Base-by-base conservation (phyloP, 805 yeast species). In the Candida ponderosae region DNA sequence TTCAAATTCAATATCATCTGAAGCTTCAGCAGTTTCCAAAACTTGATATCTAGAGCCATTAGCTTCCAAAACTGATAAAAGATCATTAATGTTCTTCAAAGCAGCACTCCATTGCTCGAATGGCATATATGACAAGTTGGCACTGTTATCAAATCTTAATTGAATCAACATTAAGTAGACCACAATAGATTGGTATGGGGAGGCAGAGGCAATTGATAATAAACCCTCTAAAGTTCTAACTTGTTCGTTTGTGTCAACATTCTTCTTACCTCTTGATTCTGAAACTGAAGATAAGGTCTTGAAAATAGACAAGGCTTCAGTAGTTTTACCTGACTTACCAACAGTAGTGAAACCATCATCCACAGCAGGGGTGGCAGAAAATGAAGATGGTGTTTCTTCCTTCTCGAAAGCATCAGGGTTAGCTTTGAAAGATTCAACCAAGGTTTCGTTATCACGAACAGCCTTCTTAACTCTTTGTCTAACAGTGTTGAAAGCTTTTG, bases 241-340 rank as follows among this genome's bases (percentile, higher is more conserved):
- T 62, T 90, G 95, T 60, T 85, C 95, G 44, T 57, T 60, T 45
- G 80, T 76, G 60, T 90, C 96, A 44, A 87, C 82, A 59, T 86
- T 88, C 70, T 86, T 90, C 71, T 89, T 89, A 69, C 98, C 98
- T 66, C 98, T 81, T 35, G 88, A 72, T 62, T 93, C 97, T 42
- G 83, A 66, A 40, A 93, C 79, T 38, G 76, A 62, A 57, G 81
- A 74, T 57, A 93, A 70, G 27, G 83, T 76, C 40, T 78, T 67
- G 67, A 89, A 87, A 39, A 88, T 78, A 36, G 36, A 28, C 50
- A 32, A 5, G 49, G 43, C 45, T 43, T 50, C 33, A 27, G 44
- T 15, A 18, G 48, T 35, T 35, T 50, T 53, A 17, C 54, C 54
- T 31, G 53, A 45, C 36, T 61, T 56, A 19, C 61, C 65, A 37